Base-by-base conservation (phyloP, 2,329 filamentous ascomycete species). In the Bipolaris oryzae region DNA sequence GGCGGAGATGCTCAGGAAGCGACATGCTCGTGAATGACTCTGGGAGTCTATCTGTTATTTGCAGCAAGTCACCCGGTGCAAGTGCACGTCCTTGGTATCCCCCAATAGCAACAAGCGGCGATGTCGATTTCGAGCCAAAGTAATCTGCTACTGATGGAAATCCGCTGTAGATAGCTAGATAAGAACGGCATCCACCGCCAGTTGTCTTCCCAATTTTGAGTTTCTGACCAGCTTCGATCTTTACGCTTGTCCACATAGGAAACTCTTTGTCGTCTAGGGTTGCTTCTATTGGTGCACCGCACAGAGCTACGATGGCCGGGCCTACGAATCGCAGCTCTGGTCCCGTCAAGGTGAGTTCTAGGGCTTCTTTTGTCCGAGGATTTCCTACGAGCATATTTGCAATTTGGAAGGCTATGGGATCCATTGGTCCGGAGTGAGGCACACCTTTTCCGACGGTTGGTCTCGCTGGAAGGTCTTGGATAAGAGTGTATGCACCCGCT, bases 371-470 rank as follows among this genome's bases (percentile, higher is more conserved):
- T 0, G 77, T 79, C 0, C 76, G 67, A 0, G 78, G 62, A 50
- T 89, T 88, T 0, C 85, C 85, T 0, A 84, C 85, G 1, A 89
- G 76, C 18, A 82, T 74, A 60, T 89, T 89, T 2, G 84, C 85
- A 25, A 87, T 77, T 21, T 81, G 80, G 43, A 84, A 82, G 1
- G 83, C 79, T n/a, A 87, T 67, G 0, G 80, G 77, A 64, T 88
- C 86, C 85, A 88, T 87, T 0, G 86, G 84, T 0, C 86, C 86
- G 3, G 81, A 79, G 31, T 85, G 82, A 3, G 82, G 82, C 46
- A 88, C 83, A 6, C 85, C 86, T 64, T 81, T 81, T 1, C 85
- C 85, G 2, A 86, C 77, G 0, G 77, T 79, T 3, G 82, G 80
- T n/a, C 86, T 76, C 0, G 81, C 85, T 0, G 84, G 84, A 44